Conservation (phyloP, 208 protist species). For the Crithidia thermophila region DNA sequence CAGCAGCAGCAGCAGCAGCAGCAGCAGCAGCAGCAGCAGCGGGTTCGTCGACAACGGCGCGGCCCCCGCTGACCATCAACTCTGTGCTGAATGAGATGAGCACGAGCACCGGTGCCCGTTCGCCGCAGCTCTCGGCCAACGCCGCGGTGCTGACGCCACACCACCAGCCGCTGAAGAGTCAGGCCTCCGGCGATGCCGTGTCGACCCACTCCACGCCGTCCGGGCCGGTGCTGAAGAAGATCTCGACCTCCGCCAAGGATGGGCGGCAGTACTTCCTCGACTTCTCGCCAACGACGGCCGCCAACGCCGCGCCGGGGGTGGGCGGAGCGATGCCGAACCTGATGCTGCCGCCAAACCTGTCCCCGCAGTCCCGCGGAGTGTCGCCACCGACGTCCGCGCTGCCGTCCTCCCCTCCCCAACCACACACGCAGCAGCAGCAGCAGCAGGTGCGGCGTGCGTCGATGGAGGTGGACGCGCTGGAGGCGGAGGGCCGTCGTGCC, state of each 20-base stretch:
- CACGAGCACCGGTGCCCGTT: neutral
- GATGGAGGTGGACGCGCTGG: slow-evolving; percentile 7
- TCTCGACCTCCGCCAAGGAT: slow-evolving; percentile 35
- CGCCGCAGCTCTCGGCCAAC: slow-evolving; percentile 13
- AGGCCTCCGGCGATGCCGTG: neutral
- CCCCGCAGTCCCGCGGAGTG: neutral
- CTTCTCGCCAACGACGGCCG: slow-evolving; percentile 22
- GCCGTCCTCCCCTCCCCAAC: neutral
- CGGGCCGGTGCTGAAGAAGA: slow-evolving; percentile 30
- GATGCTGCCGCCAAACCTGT: slow-evolving; percentile 32
- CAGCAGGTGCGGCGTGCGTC: neutral
- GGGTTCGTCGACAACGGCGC: neutral
- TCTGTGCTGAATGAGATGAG: slow-evolving; percentile 6
- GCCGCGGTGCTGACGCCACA: slow-evolving; percentile 10
- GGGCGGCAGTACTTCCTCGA: slow-evolving; percentile 44
- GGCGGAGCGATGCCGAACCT: slow-evolving; percentile 28
- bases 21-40: neutral
- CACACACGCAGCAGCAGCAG: slow-evolving; percentile 2
- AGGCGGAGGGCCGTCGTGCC: slow-evolving; percentile 5
- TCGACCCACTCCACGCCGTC: slow-evolving; percentile 32
- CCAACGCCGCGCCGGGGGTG: slow-evolving; percentile 7
- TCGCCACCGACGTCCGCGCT: slow-evolving; percentile 2
- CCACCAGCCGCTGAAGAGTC: too few species aligned
- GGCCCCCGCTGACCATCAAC: slow-evolving; percentile 24
- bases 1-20: neutral